Evolutionary conservation across 257 asterid genomes (phyloP), one percentile per base, ranked within the genome.

Genomic region (Solanum paucissectum): DNA sequence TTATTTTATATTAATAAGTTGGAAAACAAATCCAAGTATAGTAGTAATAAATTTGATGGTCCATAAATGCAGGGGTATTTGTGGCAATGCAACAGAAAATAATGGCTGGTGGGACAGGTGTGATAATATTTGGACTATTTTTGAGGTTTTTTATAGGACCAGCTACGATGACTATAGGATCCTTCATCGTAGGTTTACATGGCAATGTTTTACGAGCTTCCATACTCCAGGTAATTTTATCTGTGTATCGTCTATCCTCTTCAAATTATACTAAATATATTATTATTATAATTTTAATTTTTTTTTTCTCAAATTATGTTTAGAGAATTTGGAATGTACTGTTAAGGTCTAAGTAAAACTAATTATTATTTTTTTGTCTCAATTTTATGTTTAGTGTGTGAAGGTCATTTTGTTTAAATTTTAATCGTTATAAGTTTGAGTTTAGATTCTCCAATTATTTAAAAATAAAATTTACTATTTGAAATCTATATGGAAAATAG

Each of bases 81-180:
- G 94, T 96, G 96, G 98, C 98, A 46, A 75, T 93, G 86, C 96
- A 94, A 91, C 91, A 94, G 83, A 96, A 93, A 84, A 40, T 94
- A 20, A 87, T 95, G 64, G 93, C 94, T 0, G 93, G 98, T 64
- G 98, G 98, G 0, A 83, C 88, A 25, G 85, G 92, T 33, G 83
- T 92, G 49, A 89, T 93, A 9, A 7, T 94, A 20, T 90, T 89
- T 52, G 94, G 91, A 2, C 86, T 96, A 91, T 88, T 92, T 55
- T 72, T 96, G 87, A 92, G 95, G 89, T 96, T 96, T 75, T 88
- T 92, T 4, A 86, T 87, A 0, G 98, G 96, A 21, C 95, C 99
- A 2, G 75, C 94, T 3, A 68, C 94, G 1, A 92, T 89, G 37
- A 87, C 92, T 12, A 69, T 95, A 18, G 97, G 95, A 5, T 89